phyloP scores from a whole-genome alignment of 495 filamentous ascomycete genomes.

The Astrocystis sublimbata region DNA sequence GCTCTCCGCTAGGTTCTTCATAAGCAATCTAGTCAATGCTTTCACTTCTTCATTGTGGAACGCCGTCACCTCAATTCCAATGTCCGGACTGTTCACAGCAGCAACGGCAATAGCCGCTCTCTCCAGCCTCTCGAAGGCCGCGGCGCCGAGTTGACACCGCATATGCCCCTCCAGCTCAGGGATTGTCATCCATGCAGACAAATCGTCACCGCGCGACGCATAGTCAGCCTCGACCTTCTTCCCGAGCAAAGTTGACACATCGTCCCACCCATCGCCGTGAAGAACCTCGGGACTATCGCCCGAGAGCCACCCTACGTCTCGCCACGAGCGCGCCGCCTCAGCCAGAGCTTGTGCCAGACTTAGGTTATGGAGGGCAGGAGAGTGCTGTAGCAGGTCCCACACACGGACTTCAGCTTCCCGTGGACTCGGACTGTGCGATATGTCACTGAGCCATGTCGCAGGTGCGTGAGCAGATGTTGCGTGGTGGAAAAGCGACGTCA shows the following conservation, averaged over 20 bases:
- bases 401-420: slow-evolving; percentile 19
- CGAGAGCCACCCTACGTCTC: slow-evolving; percentile 20
- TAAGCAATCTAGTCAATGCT: not conserved
- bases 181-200: slow-evolving; percentile 20
- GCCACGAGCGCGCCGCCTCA: slow-evolving; percentile 22
- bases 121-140: slow-evolving; percentile 20
- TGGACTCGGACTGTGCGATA: not conserved
- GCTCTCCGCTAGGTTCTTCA: slow-evolving; percentile 11
- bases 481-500: slow-evolving; percentile 16
- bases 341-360: slow-evolving; percentile 22
- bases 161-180: slow-evolving; percentile 22
- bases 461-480: slow-evolving; percentile 1
- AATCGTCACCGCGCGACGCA: slow-evolving; percentile 15
- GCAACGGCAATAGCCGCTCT: not conserved
- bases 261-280: not conserved
- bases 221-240: slow-evolving; percentile 18
- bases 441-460: not conserved
- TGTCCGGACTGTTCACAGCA: not conserved
- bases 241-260: slow-evolving; percentile 7
- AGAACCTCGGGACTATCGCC: slow-evolving; percentile 6
- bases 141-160: slow-evolving; percentile 17
- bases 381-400: slow-evolving; percentile 23
- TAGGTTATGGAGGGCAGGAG: slow-evolving; percentile 15
- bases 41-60: not conserved
- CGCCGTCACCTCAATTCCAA: not conserved